These are phyloP conservation scores for Aureobasidium melanogenum DNA, from an alignment of 2,329 filamentous ascomycete genomes.

Conservation along the genomic window DNA sequence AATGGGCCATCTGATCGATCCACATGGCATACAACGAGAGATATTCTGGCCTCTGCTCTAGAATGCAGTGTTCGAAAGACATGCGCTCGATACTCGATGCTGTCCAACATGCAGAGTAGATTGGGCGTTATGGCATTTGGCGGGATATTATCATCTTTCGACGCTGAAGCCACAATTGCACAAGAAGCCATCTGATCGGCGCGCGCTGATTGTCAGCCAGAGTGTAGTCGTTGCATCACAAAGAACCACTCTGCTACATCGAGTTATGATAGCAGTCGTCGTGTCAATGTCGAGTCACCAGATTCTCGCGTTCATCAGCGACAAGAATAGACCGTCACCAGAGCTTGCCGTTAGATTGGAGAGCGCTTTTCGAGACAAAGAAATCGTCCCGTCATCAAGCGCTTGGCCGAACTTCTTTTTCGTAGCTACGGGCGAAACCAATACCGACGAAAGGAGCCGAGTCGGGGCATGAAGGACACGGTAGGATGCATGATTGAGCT, in stretches of 20 bases:
- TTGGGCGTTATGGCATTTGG: background rate
- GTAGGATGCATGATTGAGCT: conserved; percentile 12
- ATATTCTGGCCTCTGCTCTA: background rate
- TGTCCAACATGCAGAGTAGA: conserved; percentile 1
- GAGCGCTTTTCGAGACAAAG: background rate
- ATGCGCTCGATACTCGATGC: background rate
- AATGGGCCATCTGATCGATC: background rate
- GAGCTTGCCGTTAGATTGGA: background rate
- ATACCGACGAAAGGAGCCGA: background rate
- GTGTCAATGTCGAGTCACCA: conserved; percentile 4
- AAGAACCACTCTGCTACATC: background rate
- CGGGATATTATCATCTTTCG: conserved; percentile 3
- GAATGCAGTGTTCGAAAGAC: background rate
- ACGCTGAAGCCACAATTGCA: conserved; percentile 6
- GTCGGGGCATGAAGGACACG: conserved; percentile 1
- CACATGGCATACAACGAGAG: background rate
- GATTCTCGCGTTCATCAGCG: background rate
- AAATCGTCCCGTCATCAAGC: background rate
- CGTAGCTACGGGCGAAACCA: conserved; percentile 4
- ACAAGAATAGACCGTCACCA: background rate
- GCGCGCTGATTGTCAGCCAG: background rate
- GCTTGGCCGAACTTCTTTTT: conserved; percentile 2
- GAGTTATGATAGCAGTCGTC: background rate
- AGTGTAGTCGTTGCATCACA: background rate
- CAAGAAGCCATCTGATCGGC: conserved; percentile 9